Evolutionary conservation across 2,329 filamentous ascomycete species (phyloP).

Genomic region (Phialophora expanda): DNA sequence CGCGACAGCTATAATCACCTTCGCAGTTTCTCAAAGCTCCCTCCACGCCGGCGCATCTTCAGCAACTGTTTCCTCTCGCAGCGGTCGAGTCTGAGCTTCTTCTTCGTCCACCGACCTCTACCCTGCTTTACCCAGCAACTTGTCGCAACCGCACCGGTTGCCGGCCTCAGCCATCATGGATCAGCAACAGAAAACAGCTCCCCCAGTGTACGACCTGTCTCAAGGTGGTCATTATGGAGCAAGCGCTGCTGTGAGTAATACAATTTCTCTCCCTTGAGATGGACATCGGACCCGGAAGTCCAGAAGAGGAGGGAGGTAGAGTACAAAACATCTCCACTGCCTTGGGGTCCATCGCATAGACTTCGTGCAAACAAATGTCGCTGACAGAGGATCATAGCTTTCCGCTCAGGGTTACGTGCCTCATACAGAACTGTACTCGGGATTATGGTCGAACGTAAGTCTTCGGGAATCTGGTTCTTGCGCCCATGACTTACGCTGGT

Average conservation of each 20-base stretch:
- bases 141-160: background rate
- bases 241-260: constrained; percentile 24
- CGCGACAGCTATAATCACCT: background rate
- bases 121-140: background rate
- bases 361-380: constrained; percentile 45
- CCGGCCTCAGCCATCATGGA: constrained; percentile 13
- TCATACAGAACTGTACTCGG: constrained; percentile 87
- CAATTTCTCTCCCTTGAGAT: background rate
- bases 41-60: background rate
- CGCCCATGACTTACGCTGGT: constrained; percentile 17
- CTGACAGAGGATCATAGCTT: constrained; percentile 62
- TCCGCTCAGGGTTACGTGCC: constrained; percentile 86
- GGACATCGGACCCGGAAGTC: background rate
- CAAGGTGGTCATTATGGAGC: constrained; percentile 27
- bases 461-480: background rate
- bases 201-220: constrained; percentile 20
- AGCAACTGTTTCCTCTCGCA: background rate
- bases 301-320: background rate
- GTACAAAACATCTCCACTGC: background rate
- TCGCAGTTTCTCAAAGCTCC: background rate
- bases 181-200: constrained; percentile 15
- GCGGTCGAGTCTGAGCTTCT: background rate
- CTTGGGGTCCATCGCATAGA: background rate
- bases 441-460: constrained; percentile 90
- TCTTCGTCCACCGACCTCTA: background rate